Evolutionary conservation across 1,284 basidiomycete species (phyloP).

Genomic region (Neonothopanus nambi): DNA sequence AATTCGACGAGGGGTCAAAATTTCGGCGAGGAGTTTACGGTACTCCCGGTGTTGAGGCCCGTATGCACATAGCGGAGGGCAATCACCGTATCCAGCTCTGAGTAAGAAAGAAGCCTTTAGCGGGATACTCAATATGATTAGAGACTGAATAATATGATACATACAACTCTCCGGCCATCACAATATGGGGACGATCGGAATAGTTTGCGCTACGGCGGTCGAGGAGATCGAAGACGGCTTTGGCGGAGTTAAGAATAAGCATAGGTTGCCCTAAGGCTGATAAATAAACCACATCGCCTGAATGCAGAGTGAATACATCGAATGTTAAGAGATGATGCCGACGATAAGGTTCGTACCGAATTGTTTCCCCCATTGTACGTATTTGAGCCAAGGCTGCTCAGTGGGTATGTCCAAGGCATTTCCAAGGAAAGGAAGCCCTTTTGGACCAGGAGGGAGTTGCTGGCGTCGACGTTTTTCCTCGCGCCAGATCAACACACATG

Average conservation of each 20-base stretch:
- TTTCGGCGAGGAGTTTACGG: constrained; percentile 10
- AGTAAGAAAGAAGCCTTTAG: too few species aligned
- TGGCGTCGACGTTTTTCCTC: too few species aligned
- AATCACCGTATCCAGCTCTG: constrained; percentile 15
- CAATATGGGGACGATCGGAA: not conserved
- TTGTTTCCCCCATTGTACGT: constrained; percentile 2
- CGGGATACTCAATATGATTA: not conserved
- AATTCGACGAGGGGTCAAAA: constrained; percentile 1
- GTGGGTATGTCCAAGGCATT: constrained; percentile 12
- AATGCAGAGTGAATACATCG: not conserved
- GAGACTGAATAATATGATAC: not conserved
- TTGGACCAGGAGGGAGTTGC: constrained; percentile 11
- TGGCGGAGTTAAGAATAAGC: not conserved
- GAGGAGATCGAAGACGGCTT: not conserved
- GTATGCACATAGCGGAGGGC: constrained; percentile 6
- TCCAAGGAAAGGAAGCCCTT: constrained; percentile 11
- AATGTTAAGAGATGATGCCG: not conserved
- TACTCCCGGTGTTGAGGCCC: constrained; percentile 12
- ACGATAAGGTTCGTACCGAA: not conserved
- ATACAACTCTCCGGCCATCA: not conserved
- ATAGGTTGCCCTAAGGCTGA: not conserved
- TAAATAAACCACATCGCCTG: constrained; percentile 1
- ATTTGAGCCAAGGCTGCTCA: constrained; percentile 5
- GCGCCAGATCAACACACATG: too few species aligned
- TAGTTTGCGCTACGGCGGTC: not conserved